Conservation (phyloP, 768 basidiomycete genomes). For the Pleurotus tuber-regium region DNA sequence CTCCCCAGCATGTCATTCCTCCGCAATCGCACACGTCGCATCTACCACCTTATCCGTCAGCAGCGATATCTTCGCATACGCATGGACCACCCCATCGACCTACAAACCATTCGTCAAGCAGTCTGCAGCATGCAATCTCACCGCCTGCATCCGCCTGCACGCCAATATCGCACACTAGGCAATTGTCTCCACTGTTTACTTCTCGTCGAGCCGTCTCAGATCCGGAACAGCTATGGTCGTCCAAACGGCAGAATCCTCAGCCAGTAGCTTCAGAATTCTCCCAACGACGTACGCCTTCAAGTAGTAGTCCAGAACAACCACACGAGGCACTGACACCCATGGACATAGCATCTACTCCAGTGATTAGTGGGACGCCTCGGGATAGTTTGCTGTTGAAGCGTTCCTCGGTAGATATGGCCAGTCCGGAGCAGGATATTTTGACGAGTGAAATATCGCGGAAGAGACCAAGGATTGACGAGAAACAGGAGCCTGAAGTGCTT, state of each 20-base stretch:
- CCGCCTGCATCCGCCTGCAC: background rate
- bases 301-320: constrained; percentile 2
- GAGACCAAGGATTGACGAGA: background rate
- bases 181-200: background rate
- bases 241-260: background rate
- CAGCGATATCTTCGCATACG: too few species aligned
- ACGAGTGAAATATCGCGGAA: constrained; percentile 5
- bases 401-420: constrained; percentile 4
- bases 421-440: background rate
- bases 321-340: constrained; percentile 5
- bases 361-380: background rate
- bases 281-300: background rate
- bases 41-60: too few species aligned
- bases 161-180: background rate
- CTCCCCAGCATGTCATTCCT: too few species aligned
- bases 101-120: too few species aligned
- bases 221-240: background rate
- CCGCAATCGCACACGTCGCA: too few species aligned
- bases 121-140: constrained; percentile 4
- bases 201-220: background rate
- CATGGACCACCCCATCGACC: too few species aligned
- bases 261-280: background rate
- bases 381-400: constrained; percentile 3
- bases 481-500: too few species aligned
- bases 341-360: background rate